phyloP scores from a whole-genome alignment of 1,139 yeast genomes.

The Yamadazyma friedrichii region DNA sequence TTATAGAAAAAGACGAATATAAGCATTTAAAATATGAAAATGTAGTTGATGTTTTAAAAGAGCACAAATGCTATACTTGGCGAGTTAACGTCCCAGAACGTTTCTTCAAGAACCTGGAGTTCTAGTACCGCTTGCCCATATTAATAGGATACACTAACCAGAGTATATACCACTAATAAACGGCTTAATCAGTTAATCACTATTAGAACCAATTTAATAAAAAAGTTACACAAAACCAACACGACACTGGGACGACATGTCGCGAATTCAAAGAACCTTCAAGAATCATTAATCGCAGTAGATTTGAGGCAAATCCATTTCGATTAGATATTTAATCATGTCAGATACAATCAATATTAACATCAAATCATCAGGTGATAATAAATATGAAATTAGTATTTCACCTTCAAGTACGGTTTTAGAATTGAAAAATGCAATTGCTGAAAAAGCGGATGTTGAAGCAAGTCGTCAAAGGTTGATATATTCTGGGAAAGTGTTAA shows the following conservation, averaged over 20 bases:
- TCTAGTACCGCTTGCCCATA: too few relatives aligned
- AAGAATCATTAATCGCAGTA: not conserved
- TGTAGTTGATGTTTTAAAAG: too few relatives aligned
- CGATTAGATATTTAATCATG: not conserved
- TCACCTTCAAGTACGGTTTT: conserved; percentile 55
- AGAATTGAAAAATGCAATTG: conserved; percentile 68
- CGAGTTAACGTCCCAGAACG: too few relatives aligned
- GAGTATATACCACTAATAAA: too few relatives aligned
- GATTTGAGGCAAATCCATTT: too few relatives aligned
- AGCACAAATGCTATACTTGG: too few relatives aligned
- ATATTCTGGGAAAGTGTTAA: conserved; percentile 90
- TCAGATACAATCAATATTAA: conserved; percentile 12
- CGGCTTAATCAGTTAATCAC: too few relatives aligned
- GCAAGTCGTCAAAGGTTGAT: conserved; percentile 81
- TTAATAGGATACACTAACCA: too few relatives aligned
- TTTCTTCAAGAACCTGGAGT: not conserved
- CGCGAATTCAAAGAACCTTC: not conserved
- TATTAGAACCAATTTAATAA: too few relatives aligned
- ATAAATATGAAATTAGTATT: conserved; percentile 67
- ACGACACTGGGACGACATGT: too few relatives aligned
- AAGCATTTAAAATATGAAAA: too few relatives aligned
- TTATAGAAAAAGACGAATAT: too few relatives aligned
- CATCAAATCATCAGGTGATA: conserved; percentile 66
- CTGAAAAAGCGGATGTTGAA: conserved; percentile 60
- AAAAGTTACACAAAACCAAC: not conserved